Conservation (phyloP, 2,329 filamentous ascomycete genomes). For the Aureobasidium sp. region DNA sequence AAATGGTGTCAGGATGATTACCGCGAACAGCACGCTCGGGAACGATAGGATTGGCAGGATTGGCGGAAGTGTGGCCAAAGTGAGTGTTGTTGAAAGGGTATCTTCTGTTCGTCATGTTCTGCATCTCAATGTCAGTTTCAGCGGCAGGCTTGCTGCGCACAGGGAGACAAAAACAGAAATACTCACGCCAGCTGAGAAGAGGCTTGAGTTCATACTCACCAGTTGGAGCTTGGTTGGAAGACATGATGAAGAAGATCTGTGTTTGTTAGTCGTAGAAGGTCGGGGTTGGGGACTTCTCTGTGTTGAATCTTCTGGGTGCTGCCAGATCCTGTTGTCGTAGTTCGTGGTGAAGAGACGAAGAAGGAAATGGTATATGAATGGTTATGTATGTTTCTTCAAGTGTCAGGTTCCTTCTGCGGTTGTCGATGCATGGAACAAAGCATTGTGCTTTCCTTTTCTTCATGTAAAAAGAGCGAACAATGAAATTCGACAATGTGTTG, state of each 20-base stretch:
- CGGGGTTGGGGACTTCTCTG: background rate
- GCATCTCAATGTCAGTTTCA: background rate
- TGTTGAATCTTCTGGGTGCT: background rate
- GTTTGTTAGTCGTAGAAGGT: background rate
- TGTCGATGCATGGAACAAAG: background rate
- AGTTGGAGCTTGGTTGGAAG: background rate
- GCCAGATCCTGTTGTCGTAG: background rate
- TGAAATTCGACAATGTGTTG: background rate
- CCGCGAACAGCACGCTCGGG: background rate
- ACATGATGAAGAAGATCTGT: background rate
- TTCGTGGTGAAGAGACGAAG: background rate
- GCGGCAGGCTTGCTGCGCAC: background rate
- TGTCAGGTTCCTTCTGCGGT: background rate
- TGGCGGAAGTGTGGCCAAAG: no score
- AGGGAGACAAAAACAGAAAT: background rate
- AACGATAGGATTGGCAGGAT: no score
- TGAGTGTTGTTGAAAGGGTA: background rate
- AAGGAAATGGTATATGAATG: background rate
- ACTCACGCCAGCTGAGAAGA: background rate
- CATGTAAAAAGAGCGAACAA: background rate
- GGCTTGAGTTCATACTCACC: background rate
- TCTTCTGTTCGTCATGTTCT: background rate
- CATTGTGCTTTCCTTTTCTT: background rate
- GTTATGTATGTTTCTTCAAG: background rate
- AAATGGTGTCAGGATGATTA: background rate